These are phyloP conservation scores for Glycine soja DNA, from an alignment of 306 rosid genomes.

Conservation along the genomic window DNA sequence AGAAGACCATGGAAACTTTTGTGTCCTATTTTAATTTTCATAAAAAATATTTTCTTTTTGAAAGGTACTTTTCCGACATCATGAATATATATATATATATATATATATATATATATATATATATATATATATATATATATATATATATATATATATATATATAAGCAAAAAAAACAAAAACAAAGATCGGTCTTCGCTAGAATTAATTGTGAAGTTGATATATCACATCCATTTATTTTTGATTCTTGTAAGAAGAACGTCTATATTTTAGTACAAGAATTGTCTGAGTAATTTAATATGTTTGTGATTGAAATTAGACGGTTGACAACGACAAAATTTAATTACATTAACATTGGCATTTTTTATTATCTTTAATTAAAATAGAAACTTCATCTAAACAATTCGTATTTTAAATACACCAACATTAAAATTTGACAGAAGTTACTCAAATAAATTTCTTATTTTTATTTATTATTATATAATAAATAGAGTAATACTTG, in stretches of 20 bases:
- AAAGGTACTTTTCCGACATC: background rate
- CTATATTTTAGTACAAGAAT: background rate
- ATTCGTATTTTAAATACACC: background rate
- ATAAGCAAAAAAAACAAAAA: no score
- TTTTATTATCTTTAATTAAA: background rate
- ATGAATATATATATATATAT: background rate
- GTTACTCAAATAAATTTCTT: no score
- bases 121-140: background rate
- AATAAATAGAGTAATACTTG: no score
- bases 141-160: background rate
- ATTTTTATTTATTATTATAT: no score
- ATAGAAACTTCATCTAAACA: background rate
- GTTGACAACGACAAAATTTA: background rate
- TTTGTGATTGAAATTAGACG: background rate
- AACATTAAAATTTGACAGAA: background rate
- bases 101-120: background rate
- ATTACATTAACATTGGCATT: no score
- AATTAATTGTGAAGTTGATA: conserved; percentile 13
- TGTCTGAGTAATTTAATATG: background rate
- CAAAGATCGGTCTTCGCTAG: background rate
- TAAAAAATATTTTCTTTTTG: no score
- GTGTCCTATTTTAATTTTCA: no score
- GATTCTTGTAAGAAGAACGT: background rate
- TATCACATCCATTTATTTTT: no score
- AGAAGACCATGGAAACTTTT: no score